A percentile compares a stretch with the other conserved stretches of the same genome.
Evolutionary conservation across 129 eudicot species (phyloP).

Genomic region (Scalesia atractyloides): DNA sequence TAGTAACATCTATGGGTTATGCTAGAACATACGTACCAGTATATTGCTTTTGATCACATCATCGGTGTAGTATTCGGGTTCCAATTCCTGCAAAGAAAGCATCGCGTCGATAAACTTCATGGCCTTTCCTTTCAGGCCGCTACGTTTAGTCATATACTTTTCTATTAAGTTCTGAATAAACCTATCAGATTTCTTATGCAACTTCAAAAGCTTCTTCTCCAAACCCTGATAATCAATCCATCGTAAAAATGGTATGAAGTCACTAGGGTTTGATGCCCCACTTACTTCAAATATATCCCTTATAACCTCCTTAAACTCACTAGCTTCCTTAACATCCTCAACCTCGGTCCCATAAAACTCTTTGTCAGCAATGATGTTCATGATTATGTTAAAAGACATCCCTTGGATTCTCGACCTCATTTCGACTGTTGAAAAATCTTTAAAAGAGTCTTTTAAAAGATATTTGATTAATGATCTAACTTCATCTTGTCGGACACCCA

Average conservation of each 20-base stretch:
- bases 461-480: slow-evolving; percentile 14
- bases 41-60: slow-evolving; percentile 52
- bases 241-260: slow-evolving; percentile 36
- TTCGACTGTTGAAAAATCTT: slow-evolving; percentile 21
- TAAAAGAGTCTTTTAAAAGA: slow-evolving; percentile 9
- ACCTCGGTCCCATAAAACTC: slow-evolving; percentile 27
- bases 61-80: slow-evolving; percentile 56
- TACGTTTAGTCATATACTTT: slow-evolving; percentile 22
- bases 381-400: slow-evolving; percentile 37
- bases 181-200: slow-evolving; percentile 31
- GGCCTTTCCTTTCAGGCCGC: background rate
- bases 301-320: slow-evolving; percentile 12
- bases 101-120: slow-evolving; percentile 43
- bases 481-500: slow-evolving; percentile 27
- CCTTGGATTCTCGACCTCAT: slow-evolving; percentile 35
- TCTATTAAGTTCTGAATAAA: slow-evolving; percentile 48
- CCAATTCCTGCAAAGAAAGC: slow-evolving; percentile 25
- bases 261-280: slow-evolving; percentile 39
- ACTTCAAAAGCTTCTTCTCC: slow-evolving; percentile 34
- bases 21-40: slow-evolving; percentile 27
- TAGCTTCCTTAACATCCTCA: slow-evolving; percentile 32
- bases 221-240: slow-evolving; percentile 44
- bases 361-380: slow-evolving; percentile 47
- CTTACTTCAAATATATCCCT: slow-evolving; percentile 24
- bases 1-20: too few species aligned